Percentiles rank a stretch among this genome's conserved stretches.
Evolutionary conservation across 805 yeast species (phyloP).

Genomic region (Lipomyces chichibuensis): DNA sequence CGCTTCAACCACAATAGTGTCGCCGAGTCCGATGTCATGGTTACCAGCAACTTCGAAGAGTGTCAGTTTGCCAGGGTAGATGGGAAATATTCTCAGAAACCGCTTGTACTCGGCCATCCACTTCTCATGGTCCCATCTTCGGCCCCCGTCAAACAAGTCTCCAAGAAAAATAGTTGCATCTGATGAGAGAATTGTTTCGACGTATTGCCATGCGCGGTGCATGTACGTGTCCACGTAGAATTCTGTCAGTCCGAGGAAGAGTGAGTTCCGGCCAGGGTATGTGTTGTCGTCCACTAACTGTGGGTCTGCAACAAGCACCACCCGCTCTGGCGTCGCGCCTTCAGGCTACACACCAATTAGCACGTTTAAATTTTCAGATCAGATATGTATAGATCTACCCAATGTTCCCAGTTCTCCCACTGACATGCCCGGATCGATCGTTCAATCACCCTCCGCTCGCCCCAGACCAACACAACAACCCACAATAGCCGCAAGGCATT

Average conservation of each 20-base stretch:
- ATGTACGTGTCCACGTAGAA: conserved; percentile 76
- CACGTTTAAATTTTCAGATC: not conserved
- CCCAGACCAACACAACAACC: conserved; percentile 53
- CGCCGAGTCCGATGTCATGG: conserved; percentile 95
- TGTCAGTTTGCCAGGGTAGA: conserved; percentile 42
- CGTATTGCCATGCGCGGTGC: conserved; percentile 67
- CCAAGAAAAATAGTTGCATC: conserved; percentile 81
- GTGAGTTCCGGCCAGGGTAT: conserved; percentile 68
- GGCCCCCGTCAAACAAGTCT: conserved; percentile 92
- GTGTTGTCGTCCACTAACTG: conserved; percentile 89
- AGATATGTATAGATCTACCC: conserved; percentile 44
- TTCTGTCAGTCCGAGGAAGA: conserved; percentile 59
- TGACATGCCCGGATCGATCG: conserved; percentile 53
- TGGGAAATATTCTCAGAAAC: conserved; percentile 67
- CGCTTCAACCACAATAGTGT: conserved; percentile 61
- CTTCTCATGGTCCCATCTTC: conserved; percentile 71
- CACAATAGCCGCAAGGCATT: conserved; percentile 45
- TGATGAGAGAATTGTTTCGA: conserved; percentile 66
- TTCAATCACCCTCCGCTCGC: conserved; percentile 57
- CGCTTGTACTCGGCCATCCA: conserved; percentile 77
- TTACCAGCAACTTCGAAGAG: conserved; percentile 70
- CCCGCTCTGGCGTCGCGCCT: conserved; percentile 29
- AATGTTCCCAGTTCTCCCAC: conserved; percentile 72
- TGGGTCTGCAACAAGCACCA: conserved; percentile 79
- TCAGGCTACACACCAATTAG: conserved; percentile 11